Percentiles rank a stretch among this genome's conserved stretches.
Conservation (phyloP, 179 eudicot genomes). For the Beta macrorhiza region DNA sequence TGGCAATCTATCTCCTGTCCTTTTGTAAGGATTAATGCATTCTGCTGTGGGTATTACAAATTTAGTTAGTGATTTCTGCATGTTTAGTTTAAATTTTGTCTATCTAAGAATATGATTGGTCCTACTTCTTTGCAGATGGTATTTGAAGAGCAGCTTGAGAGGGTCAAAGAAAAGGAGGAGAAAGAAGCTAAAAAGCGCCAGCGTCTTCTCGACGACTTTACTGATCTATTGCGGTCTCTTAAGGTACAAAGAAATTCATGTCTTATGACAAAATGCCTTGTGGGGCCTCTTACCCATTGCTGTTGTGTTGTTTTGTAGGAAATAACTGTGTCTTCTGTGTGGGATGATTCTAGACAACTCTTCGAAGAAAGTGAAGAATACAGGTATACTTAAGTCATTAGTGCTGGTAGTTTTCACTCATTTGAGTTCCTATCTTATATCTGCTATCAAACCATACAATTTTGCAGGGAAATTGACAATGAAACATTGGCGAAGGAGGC, state of each 20-base stretch:
- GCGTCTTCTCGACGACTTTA: slow-evolving; percentile 74
- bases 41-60: not conserved
- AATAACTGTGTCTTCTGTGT: slow-evolving; percentile 62
- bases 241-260: slow-evolving; percentile 52
- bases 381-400: slow-evolving; percentile 45
- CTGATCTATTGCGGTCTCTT: slow-evolving; percentile 61
- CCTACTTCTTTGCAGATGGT: slow-evolving; percentile 57
- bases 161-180: slow-evolving; percentile 93
- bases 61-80: not conserved
- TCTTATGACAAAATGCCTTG: not conserved
- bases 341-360: slow-evolving; percentile 79
- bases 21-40: not conserved
- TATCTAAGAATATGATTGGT: not conserved
- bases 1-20: not conserved
- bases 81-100: not conserved
- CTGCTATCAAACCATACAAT: slow-evolving; percentile 11
- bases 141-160: slow-evolving; percentile 86
- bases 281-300: not conserved
- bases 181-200: slow-evolving; percentile 93
- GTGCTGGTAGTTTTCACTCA: slow-evolving; percentile 1
- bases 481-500: slow-evolving; percentile 66
- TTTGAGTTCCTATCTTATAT: not conserved
- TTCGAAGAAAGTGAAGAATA: slow-evolving; percentile 88
- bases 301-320: slow-evolving; percentile 43
- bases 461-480: slow-evolving; percentile 63